A percentile compares a stretch with the other conserved stretches of the same genome.
Conservation (phyloP, 306 rosid species). For the Quercus variabilis region DNA sequence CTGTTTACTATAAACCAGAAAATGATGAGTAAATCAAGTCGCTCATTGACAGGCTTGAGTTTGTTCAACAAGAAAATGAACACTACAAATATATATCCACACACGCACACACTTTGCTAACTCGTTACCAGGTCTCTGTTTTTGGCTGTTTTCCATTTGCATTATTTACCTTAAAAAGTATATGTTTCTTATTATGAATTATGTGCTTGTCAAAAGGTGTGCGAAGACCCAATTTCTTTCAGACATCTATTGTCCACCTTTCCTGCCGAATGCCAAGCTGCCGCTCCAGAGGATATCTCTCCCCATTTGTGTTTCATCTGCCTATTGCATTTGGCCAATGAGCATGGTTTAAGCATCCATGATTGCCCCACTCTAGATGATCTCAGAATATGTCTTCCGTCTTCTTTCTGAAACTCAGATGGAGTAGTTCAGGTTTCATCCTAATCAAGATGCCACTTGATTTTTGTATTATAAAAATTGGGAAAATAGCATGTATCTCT, state of each 20-base stretch:
- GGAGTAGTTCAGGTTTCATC: slow-evolving; percentile 5
- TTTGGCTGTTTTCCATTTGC: neutral
- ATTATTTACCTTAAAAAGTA: neutral
- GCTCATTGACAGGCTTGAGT: too few species aligned
- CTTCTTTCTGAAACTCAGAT: neutral
- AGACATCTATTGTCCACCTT: slow-evolving; percentile 14
- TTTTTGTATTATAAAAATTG: neutral
- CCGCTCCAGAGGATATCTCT: slow-evolving; percentile 18
- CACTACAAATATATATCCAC: too few species aligned
- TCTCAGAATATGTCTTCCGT: slow-evolving; percentile 24
- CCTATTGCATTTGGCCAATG: slow-evolving; percentile 29
- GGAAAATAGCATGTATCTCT: neutral
- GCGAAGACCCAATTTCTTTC: slow-evolving; percentile 13
- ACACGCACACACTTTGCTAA: too few species aligned
- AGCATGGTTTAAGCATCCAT: slow-evolving; percentile 17
- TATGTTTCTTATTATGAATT: neutral
- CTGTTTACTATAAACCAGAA: too few species aligned
- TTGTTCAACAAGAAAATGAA: too few species aligned
- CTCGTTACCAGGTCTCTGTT: too few species aligned
- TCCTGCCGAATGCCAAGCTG: slow-evolving; percentile 17
- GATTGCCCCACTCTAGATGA: slow-evolving; percentile 25
- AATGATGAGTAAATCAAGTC: too few species aligned
- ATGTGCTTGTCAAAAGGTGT: neutral
- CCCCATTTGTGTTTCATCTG: slow-evolving; percentile 35
- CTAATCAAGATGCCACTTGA: neutral